Evolutionary conservation across 768 basidiomycete genomes (phyloP).

Genomic region (Leccinellum luteum): DNA sequence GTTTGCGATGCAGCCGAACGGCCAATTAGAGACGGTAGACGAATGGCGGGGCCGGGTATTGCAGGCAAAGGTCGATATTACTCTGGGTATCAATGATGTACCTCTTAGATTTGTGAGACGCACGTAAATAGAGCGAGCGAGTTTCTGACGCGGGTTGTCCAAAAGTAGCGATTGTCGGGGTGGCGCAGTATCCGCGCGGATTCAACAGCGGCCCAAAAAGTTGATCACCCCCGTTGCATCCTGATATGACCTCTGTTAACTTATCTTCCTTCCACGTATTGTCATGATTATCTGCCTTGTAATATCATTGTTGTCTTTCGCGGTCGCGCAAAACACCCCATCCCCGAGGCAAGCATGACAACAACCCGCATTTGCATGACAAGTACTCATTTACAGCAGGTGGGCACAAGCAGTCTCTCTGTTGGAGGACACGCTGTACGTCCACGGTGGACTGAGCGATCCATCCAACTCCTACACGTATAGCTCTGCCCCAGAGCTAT

Average conservation of each 20-base stretch:
- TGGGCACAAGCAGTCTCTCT: slow-evolving; percentile 80
- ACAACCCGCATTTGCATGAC: background rate
- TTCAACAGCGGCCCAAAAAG: background rate
- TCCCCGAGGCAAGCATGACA: slow-evolving; percentile 21
- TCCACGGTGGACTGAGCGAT: slow-evolving; percentile 84
- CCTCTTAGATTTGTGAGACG: slow-evolving; percentile 23
- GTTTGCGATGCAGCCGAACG: slow-evolving; percentile 20
- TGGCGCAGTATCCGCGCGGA: slow-evolving; percentile 4
- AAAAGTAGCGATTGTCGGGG: slow-evolving; percentile 6
- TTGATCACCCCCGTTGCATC: background rate
- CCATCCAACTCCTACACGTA: slow-evolving; percentile 67
- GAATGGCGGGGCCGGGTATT: slow-evolving; percentile 26
- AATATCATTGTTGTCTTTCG: slow-evolving; percentile 15
- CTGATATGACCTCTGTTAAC: slow-evolving; percentile 21
- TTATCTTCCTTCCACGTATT: slow-evolving; percentile 11
- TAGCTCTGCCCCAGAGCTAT: slow-evolving; percentile 66
- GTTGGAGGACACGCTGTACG: slow-evolving; percentile 56
- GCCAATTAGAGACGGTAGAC: slow-evolving; percentile 16
- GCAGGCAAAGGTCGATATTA: slow-evolving; percentile 12
- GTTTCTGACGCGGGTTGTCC: slow-evolving; percentile 1
- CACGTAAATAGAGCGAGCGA: background rate
- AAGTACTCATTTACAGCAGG: slow-evolving; percentile 39
- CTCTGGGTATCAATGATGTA: slow-evolving; percentile 21
- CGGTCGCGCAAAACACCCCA: slow-evolving; percentile 24
- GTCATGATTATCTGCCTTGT: slow-evolving; percentile 7